phyloP scores from a whole-genome alignment of 805 yeast genomes.

The Ogataea populi-albae region DNA sequence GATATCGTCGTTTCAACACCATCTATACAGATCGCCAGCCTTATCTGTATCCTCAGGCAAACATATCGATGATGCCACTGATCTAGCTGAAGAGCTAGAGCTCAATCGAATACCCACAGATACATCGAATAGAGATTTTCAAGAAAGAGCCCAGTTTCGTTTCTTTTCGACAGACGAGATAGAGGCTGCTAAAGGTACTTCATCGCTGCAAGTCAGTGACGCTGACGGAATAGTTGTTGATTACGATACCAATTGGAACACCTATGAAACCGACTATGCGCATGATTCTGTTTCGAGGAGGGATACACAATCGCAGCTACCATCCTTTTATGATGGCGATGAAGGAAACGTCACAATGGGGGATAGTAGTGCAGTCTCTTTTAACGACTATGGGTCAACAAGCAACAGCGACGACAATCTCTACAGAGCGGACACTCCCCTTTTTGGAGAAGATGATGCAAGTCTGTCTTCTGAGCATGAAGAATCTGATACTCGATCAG shows the following conservation, averaged over 20 bases:
- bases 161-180: conserved; percentile 84
- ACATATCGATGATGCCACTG: conserved; percentile 6
- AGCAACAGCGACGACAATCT: conserved; percentile 20
- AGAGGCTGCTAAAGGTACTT: conserved; percentile 82
- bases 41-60: conserved; percentile 9
- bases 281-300: conserved; percentile 10
- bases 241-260: conserved; percentile 74
- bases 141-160: conserved; percentile 51
- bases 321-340: neutral
- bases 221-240: conserved; percentile 48
- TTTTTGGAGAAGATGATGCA: conserved; percentile 21
- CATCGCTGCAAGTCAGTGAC: conserved; percentile 52
- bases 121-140: conserved; percentile 36
- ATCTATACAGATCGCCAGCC: conserved; percentile 23
- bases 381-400: conserved; percentile 15
- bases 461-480: conserved; percentile 14
- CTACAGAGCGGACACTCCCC: conserved; percentile 14
- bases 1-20: conserved; percentile 67
- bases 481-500: conserved; percentile 12
- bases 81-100: conserved; percentile 28
- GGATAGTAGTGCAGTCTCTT: conserved; percentile 1
- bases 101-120: conserved; percentile 36
- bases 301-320: conserved; percentile 1
- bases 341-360: neutral
- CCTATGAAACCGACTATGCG: conserved; percentile 46